Conservation (phyloP, 352 stramenopile species). For the Phytophthora syringae region DNA sequence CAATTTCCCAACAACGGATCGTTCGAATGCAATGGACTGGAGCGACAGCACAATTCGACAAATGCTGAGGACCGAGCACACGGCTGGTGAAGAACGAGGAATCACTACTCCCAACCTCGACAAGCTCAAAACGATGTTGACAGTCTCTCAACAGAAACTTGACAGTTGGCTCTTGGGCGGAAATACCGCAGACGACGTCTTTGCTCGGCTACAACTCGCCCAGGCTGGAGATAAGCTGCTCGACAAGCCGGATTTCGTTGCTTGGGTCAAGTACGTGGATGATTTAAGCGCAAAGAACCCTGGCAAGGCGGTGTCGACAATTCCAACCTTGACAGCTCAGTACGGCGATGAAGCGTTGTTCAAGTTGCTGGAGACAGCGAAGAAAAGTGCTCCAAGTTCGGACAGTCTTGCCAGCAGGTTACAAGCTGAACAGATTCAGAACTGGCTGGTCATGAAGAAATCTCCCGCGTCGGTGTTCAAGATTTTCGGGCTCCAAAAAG, state of each 20-base stretch:
- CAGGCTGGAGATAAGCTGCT: neutral
- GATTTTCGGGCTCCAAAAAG: neutral
- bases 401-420: neutral
- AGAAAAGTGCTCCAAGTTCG: neutral
- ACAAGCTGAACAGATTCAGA: neutral
- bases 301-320: neutral
- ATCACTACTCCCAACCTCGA: neutral
- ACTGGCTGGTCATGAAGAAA: slow-evolving; percentile 1
- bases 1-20: too few species aligned
- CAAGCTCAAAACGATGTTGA: neutral
- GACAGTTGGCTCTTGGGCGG: neutral
- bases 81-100: neutral
- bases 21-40: too few species aligned
- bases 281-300: neutral
- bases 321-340: neutral
- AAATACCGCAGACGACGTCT: neutral
- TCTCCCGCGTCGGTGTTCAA: neutral
- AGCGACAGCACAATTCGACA: too few species aligned
- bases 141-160: neutral
- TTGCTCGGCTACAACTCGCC: neutral
- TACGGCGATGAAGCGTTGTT: slow-evolving; percentile 6
- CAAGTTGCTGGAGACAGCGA: slow-evolving; percentile 2
- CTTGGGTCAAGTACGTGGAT: neutral
- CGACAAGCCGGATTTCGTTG: neutral
- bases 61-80: too few species aligned